Base-by-base conservation (phyloP, 176 grass and related monocot species). In the Musa schizocarpa region DNA sequence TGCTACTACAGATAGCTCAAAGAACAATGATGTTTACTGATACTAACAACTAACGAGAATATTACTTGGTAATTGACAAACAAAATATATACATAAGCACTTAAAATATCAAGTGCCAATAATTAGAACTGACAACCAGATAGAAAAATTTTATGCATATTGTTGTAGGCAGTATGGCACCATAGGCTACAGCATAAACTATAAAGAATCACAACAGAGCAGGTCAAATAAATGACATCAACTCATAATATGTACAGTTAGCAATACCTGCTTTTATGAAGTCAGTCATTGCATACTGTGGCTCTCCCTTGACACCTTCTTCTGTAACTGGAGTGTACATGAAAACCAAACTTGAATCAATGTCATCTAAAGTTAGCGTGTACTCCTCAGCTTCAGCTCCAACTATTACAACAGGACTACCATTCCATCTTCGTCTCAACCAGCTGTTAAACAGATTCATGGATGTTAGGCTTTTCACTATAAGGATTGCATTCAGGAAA, bases 341-440 rank as follows among this genome's bases (percentile, higher is more conserved):
- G 81, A 91, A 99, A 78, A 91, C 86, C 70, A 99, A 87, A 91
- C 84, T 89, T 65, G 90, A 92, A 87, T 81, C 73, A 71, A 99
- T 83, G 75, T 94, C 90, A 86, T 99, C 83, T 56, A 94, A 9
- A 9, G 86, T 94, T 58, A 94, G 62, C 66, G 71, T 83, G 71
- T 99, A 94, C 87, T 91, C 88, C 75, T 91, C 92, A 65, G 84
- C 76, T 79, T 89, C 88, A 55, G 95, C 90, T 79, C 90, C 90
- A 77, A 68, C 75, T 83, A 99, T 89, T 74, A 79, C 53, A 50
- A 77, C 84, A 68, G 86, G 84, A 86, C 82, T 87, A 22, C 74
- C 78, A 0, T 82, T 94, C 90, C 90, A 91, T 75, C 84, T 87
- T 78, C 73, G 73, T 85, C 95, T 94, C 83, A 87, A 84, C 95